phyloP scores from a whole-genome alignment of 2,329 filamentous ascomycete species.

The Lasiodiplodia citricola region DNA sequence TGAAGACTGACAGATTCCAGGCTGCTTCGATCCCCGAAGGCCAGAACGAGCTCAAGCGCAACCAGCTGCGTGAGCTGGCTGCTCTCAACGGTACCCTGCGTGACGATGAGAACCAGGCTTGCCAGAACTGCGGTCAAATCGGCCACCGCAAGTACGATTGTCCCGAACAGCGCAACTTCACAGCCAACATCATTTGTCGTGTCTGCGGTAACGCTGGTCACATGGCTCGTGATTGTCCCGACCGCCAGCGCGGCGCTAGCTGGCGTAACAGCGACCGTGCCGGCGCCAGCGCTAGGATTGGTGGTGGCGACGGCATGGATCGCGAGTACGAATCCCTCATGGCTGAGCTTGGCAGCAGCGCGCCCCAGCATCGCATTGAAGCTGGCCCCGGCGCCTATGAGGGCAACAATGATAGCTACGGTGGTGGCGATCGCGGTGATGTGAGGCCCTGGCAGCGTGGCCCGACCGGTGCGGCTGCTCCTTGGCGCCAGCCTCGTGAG shows the following conservation, averaged over 20 bases:
- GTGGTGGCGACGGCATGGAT: constrained; percentile 82
- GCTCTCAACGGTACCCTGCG: constrained; percentile 98
- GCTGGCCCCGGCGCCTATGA: constrained; percentile 73
- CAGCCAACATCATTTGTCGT: constrained; percentile 98
- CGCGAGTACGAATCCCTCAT: constrained; percentile 98
- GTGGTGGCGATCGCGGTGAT: constrained; percentile 55
- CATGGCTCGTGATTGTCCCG: constrained; percentile 97
- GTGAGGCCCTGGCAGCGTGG: constrained; percentile 88
- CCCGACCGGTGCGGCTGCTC: constrained; percentile 81
- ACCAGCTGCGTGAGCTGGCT: constrained; percentile 96
- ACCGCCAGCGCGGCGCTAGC: constrained; percentile 85
- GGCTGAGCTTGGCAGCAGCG: constrained; percentile 89
- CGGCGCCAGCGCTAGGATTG: constrained; percentile 59
- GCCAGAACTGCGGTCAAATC: constrained; percentile 98
- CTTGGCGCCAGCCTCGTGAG: constrained; percentile 67
- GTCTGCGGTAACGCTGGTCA: constrained; percentile 97
- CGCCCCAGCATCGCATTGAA: constrained; percentile 81
- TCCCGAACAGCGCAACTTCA: constrained; percentile 96
- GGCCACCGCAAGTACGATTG: constrained; percentile 99
- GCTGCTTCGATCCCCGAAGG: constrained; percentile 98
- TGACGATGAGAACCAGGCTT: constrained; percentile 98
- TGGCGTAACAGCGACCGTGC: constrained; percentile 79
- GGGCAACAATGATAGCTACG: constrained; percentile 31
- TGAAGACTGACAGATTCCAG: constrained; percentile 56
- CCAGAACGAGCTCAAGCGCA: constrained; percentile 98